Base-by-base conservation (phyloP, 2,329 filamentous ascomycete species). In the Periconia sp. region DNA sequence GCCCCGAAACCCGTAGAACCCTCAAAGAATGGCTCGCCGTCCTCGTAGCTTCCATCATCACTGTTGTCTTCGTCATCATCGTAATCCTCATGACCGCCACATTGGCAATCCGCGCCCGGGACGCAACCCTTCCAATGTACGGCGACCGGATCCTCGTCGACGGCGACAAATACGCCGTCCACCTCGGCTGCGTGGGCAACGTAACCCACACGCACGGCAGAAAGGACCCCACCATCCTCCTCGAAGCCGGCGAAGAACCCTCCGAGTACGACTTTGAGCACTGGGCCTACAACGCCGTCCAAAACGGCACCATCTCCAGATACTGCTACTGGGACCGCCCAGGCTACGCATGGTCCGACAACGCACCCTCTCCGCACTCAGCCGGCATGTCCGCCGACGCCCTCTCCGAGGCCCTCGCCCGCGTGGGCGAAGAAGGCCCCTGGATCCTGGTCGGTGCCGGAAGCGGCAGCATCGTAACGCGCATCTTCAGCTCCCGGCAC, bases 321-420 rank as follows among this genome's bases (percentile, higher is more conserved):
- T 97, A 96, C 77, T 99, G 94, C 80, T 97, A 96, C 74, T 92
- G 91, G 70, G 94, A 99, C 71, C 88, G 94, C 19, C 94, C 94
- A 1, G 94, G 94, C 1, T 83, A 93, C 52, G 93, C 84, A 7
- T 96, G 91, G 87, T 85, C 85, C 45, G 94, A 99, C 74, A 93
- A 94, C 51, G 92, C 93, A 0, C 94, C 94, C 1, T 97, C 92
- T 6, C 94, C 94, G 0, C 87, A 96, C 64, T 96, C 91, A 6
- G 93, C 91, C 5, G 92, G 92, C 42, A 96, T 97, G 84, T 88
- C 90, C n/a, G 87, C 90, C 6, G 92, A 96, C 66, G 91, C 87
- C 0, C 79, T 97, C 23, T 92, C 91, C 42, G 92, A 97, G 76
- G 91, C 92, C 2, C 82, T 99, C 6, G 87, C 88, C 1, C 80